phyloP scores from a whole-genome alignment of 805 yeast genomes.

The Saccharomycopsis sp. region DNA sequence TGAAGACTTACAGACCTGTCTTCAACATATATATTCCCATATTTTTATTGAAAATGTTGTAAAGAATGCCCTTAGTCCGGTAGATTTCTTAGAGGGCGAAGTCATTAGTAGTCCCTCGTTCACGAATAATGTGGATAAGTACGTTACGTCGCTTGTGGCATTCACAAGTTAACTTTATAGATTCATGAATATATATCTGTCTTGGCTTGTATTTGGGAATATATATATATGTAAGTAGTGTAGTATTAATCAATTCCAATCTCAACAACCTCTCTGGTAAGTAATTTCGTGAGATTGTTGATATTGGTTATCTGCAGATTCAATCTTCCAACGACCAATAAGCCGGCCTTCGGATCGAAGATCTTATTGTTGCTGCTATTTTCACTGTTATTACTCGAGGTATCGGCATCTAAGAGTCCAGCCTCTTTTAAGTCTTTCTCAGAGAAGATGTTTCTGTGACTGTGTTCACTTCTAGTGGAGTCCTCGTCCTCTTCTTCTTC shows the following conservation, averaged over 20 bases:
- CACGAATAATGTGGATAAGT: conserved; percentile 48
- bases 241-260: background rate
- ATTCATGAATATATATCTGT: background rate
- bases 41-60: conserved; percentile 56
- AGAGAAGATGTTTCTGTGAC: background rate
- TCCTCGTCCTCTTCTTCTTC: background rate
- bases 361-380: background rate
- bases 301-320: background rate
- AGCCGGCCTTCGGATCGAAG: background rate
- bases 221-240: background rate
- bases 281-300: background rate
- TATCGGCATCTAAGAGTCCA: background rate
- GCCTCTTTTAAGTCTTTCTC: background rate
- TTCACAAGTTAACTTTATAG: conserved; percentile 6
- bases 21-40: conserved; percentile 53
- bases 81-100: conserved; percentile 48
- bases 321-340: background rate
- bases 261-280: background rate
- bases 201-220: background rate
- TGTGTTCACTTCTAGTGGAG: background rate
- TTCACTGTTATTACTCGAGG: background rate
- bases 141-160: conserved; percentile 21
- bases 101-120: conserved; percentile 54
- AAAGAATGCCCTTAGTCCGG: conserved; percentile 52
- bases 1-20: conserved; percentile 47